Conservation (phyloP, 2,329 filamentous ascomycete species). For the Elsinoe fawcettii region DNA sequence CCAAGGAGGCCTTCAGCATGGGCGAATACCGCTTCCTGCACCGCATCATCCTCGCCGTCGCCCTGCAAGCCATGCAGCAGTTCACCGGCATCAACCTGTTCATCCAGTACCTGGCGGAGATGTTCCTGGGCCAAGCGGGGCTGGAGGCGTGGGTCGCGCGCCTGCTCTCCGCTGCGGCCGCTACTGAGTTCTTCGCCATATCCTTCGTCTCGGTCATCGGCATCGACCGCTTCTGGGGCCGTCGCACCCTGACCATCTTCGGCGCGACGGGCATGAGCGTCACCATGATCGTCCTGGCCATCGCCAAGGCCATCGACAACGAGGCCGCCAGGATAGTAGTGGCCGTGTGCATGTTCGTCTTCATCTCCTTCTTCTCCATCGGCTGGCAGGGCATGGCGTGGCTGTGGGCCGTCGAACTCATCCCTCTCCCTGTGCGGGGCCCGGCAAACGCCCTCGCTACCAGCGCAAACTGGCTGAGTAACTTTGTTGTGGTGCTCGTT, state of each 20-base stretch:
- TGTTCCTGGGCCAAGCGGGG: constrained; percentile 33
- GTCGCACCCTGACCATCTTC: constrained; percentile 29
- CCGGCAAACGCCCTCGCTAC: constrained; percentile 58
- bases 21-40: constrained; percentile 39
- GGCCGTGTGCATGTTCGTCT: constrained; percentile 59
- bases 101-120: constrained; percentile 38
- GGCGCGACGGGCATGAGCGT: constrained; percentile 39
- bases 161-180: constrained; percentile 25
- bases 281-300: constrained; percentile 29
- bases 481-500: constrained; percentile 37
- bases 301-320: constrained; percentile 38
- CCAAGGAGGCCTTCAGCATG: constrained; percentile 28
- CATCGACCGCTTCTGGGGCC: constrained; percentile 30
- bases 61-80: constrained; percentile 42
- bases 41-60: constrained; percentile 36
- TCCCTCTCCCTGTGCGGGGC: constrained; percentile 50
- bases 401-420: constrained; percentile 56
- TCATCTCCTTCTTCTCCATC: constrained; percentile 54
- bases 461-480: constrained; percentile 53
- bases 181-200: constrained; percentile 45
- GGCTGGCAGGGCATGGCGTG: constrained; percentile 56
- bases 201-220: constrained; percentile 43
- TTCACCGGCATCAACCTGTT: constrained; percentile 31
- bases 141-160: constrained; percentile 27
- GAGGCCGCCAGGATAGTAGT: constrained; percentile 52